phyloP scores from a whole-genome alignment of 2,329 filamentous ascomycete species.

The Aspergillus pseudoviridinutans region DNA sequence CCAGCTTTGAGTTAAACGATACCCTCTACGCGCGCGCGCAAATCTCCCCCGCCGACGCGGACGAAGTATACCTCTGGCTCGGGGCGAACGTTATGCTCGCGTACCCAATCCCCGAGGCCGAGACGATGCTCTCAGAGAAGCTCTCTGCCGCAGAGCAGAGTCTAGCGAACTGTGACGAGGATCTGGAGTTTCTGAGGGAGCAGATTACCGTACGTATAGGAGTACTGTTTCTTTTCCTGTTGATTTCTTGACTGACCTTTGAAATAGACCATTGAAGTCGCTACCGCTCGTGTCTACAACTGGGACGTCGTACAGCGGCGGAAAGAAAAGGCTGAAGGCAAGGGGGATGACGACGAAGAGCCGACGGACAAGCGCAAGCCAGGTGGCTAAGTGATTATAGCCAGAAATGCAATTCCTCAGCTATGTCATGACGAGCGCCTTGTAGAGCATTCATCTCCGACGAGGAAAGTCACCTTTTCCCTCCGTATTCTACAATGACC shows the following conservation, averaged over 20 bases:
- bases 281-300: conserved; percentile 95
- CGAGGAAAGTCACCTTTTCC: background rate
- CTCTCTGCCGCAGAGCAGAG: conserved; percentile 74
- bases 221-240: conserved; percentile 1
- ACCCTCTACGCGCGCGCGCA: conserved; percentile 87
- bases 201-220: conserved; percentile 76
- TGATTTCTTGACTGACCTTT: too few species aligned
- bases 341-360: conserved; percentile 47
- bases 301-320: conserved; percentile 96
- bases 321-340: conserved; percentile 69
- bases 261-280: conserved; percentile 87
- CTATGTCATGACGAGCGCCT: background rate
- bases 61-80: conserved; percentile 97
- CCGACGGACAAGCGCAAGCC: conserved; percentile 25
- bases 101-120: conserved; percentile 85
- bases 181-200: conserved; percentile 89
- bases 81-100: conserved; percentile 97
- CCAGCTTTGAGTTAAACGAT: conserved; percentile 94
- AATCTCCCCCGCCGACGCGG: conserved; percentile 64
- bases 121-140: conserved; percentile 72
- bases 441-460: background rate
- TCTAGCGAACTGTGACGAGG: conserved; percentile 86
- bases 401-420: background rate
- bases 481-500: background rate
- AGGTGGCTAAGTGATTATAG: conserved; percentile 6